A percentile compares a stretch with the other conserved stretches of the same genome.
These are phyloP conservation scores for Albifimbria verrucaria DNA, from an alignment of 2,329 filamentous ascomycete species.

Conservation along the genomic window DNA sequence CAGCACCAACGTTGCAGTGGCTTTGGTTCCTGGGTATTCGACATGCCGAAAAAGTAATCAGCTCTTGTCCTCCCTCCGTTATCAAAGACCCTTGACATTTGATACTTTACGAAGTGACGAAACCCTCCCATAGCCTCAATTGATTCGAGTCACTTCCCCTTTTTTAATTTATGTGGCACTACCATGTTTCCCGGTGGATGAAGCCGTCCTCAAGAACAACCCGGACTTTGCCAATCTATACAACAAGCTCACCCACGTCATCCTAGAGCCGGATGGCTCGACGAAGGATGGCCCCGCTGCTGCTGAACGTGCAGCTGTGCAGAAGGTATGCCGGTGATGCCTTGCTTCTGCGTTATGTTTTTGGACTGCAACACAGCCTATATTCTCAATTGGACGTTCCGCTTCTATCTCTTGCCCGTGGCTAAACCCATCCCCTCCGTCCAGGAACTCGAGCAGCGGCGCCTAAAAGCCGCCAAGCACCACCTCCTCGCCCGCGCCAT, in stretches of 20 bases:
- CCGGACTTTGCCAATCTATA: constrained; percentile 60
- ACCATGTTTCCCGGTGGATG: constrained; percentile 58
- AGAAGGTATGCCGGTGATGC: constrained; percentile 37
- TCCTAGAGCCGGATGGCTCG: constrained; percentile 57
- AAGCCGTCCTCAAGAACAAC: constrained; percentile 50
- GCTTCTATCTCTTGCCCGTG: not conserved
- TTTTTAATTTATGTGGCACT: too few relatives aligned
- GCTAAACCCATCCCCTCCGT: not conserved
- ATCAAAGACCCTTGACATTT: too few relatives aligned
- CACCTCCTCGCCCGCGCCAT: constrained; percentile 51
- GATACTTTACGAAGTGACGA: too few relatives aligned
- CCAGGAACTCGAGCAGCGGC: constrained; percentile 48
- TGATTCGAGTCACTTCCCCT: constrained; percentile 3
- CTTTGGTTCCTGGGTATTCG: too few relatives aligned
- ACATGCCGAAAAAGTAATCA: not conserved
- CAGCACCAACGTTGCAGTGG: not conserved
- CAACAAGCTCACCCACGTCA: constrained; percentile 46
- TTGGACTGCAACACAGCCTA: too few relatives aligned
- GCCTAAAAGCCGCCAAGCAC: constrained; percentile 44
- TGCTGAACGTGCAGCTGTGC: constrained; percentile 46
- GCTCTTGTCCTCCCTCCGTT: too few relatives aligned
- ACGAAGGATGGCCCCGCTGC: constrained; percentile 49
- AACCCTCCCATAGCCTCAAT: too few relatives aligned
- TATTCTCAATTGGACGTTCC: too few relatives aligned
- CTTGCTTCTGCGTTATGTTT: too few relatives aligned